Base-by-base conservation (phyloP, 768 basidiomycete species). In the Podaxis sp. region DNA sequence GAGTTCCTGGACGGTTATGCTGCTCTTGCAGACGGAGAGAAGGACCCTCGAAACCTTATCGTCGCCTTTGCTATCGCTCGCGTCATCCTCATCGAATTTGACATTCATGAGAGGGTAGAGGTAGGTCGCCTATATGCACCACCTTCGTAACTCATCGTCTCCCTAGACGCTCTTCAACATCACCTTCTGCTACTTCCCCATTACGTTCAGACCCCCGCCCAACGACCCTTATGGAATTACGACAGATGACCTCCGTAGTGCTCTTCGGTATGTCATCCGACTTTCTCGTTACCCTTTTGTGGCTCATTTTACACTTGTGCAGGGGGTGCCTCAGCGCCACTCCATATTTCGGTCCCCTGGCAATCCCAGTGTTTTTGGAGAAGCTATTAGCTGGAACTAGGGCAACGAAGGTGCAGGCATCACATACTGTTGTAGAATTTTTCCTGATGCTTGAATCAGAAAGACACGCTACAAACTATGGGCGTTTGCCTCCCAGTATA, bases 181-280 rank as follows among this genome's bases (percentile, higher is more conserved):
- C 71, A 91, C 89, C 0, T 99, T 96, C 74, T 99, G 97, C 73
- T 99, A 99, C 74, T 99, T 98, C 76, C 97, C 97, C 0, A 99
- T 99, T 60, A 93, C 95, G 0, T 99, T 97, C 78, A 84, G 91
- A 62, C 95, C 96, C 8, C 94, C 96, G 17, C 90, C 94, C 0
- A 89, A 95, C 67, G 95, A 99, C 71, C 95, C 94, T 17, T 95
- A 96, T 72, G 90, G 91, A 3, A 96, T 99, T 63, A 91, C 89
- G 2, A 80, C 91, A 0, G 93, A 96, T 36, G 92, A 99, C 70
- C 82, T 99, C 22, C 90, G 90, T 68, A 66, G 72, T 56, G 79
- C 88, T 2, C 81, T 99, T 15, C 81, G 87, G 91, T 89, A 68
- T 48, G 77, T 56, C 22, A 24, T 50, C 12, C 22, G 10, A 13